Evolutionary conservation across 108 stramenopile genomes (phyloP), one percentile per base, ranked within the genome.

Genomic region (Pseudonitzschia multiseries): DNA sequence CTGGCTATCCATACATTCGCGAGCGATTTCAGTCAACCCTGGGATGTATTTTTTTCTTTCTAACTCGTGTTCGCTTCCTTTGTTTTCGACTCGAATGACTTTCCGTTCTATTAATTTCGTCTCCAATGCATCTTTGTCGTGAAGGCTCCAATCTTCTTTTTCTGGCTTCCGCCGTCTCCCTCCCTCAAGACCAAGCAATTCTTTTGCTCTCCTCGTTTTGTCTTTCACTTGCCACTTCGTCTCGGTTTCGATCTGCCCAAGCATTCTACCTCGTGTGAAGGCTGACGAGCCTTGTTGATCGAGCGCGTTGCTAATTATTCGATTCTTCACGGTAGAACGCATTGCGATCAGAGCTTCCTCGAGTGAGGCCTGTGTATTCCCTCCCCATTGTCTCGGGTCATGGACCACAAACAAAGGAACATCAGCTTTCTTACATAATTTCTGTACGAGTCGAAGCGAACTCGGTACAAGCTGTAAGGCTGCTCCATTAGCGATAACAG

Each of bases 381-480:
- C 74, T 24, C 88, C 89, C 93, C 90, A 91, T 24, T 73, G 79
- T 28, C 93, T 71, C 17, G 93, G 91, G 81, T 94, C 93, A 40
- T 92, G 84, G 41, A 94, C 68, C 20, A 94, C 83, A 68, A 83
- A 94, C 13, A 94, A 74, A 9, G 93, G 93, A 1, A 94, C 86
- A 72, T 87, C 68, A 10, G 91, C 82, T 33, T 92, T 87, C 42
- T 84, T 80, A 53, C 93, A 94, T 0, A 74, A 33, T 60, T 85
- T 84, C 40, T 84, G 81, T 28, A 94, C 70, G 43, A 79, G 85
- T 31, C 89, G 83, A 24, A 92, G 72, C 12, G 91, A 89, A 13
- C 91, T 87, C 4, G 91, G 93, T 0, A 92, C 89, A 10, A 90
- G 86, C 67, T 92, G 93, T 72, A 94, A 68, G n/a, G 88, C 89